These are phyloP conservation scores for Gnomoniopsis sp. DNA, from an alignment of 2,329 filamentous ascomycete genomes.

Conservation along the genomic window DNA sequence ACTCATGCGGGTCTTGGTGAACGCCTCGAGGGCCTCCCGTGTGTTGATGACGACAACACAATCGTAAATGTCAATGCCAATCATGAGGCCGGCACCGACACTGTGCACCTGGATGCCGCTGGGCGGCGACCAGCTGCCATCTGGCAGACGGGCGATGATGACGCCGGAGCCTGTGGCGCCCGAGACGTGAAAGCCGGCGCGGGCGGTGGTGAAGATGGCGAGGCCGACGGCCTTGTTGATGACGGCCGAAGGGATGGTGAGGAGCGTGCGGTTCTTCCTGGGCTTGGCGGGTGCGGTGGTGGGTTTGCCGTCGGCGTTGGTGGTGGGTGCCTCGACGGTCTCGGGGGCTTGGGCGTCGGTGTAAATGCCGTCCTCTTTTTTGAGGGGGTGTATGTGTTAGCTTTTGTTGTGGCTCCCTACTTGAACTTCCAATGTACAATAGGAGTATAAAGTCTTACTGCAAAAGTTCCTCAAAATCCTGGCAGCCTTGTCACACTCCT, in stretches of 20 bases:
- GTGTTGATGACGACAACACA: conserved; percentile 86
- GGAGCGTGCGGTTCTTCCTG: conserved; percentile 43
- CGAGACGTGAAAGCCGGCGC: conserved; percentile 62
- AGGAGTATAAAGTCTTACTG: conserved; percentile 48
- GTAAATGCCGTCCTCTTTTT: conserved; percentile 51
- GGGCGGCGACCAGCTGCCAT: conserved; percentile 74
- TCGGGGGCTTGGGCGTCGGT: conserved; percentile 28
- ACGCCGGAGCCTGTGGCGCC: conserved; percentile 66
- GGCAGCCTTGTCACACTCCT: conserved; percentile 88
- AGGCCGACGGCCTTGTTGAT: conserved; percentile 65
- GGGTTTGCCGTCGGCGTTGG: conserved; percentile 24
- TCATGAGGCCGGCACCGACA: conserved; percentile 73
- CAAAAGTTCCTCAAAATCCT: conserved; percentile 82
- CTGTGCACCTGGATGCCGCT: conserved; percentile 81
- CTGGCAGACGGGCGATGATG: conserved; percentile 57
- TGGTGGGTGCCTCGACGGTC: conserved; percentile 21
- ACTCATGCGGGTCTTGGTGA: conserved; percentile 71
- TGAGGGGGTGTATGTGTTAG: conserved; percentile 21
- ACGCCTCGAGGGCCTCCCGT: conserved; percentile 69
- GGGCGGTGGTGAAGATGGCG: conserved; percentile 70
- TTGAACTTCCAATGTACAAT: not conserved
- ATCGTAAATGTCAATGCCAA: conserved; percentile 84
- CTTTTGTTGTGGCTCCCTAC: not conserved
- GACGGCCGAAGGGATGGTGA: conserved; percentile 55
- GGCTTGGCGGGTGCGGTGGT: conserved; percentile 28